Evolutionary conservation across 2,329 filamentous ascomycete genomes (phyloP).

Genomic region (Fusarium poae): DNA sequence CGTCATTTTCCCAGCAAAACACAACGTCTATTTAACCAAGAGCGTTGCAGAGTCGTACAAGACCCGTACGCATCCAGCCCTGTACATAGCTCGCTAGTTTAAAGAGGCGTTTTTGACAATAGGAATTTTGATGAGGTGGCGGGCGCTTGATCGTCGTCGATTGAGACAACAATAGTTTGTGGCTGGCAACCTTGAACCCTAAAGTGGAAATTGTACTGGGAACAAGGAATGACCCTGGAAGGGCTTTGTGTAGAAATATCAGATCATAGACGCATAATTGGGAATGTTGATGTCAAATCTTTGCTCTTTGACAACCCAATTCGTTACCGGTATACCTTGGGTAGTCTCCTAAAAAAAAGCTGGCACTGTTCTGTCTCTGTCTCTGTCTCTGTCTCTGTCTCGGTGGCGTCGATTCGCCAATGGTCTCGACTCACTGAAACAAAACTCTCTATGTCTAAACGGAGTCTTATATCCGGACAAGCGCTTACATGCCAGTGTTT

Average conservation of each 20-base stretch:
- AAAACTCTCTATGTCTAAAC: not conserved
- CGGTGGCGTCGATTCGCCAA: not conserved
- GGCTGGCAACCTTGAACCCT: not conserved
- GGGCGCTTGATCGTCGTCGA: not conserved
- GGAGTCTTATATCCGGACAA: not conserved
- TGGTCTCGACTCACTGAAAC: not conserved
- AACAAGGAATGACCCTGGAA: not conserved
- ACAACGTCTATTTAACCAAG: not conserved
- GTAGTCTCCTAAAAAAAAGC: too few relatives aligned
- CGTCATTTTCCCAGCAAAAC: not conserved
- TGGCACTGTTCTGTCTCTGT: too few relatives aligned
- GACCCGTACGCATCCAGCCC: not conserved
- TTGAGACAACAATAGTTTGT: not conserved
- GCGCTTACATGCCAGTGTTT: not conserved
- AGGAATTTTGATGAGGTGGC: not conserved
- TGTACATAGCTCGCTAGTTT: not conserved
- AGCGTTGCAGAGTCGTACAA: constrained; percentile 7
- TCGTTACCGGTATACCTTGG: not conserved
- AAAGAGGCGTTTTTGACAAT: not conserved
- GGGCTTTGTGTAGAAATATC: not conserved
- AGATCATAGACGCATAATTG: not conserved
- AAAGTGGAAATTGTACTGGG: not conserved
- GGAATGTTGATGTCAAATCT: not conserved
- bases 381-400: too few relatives aligned
- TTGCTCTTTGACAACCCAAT: not conserved